Evolutionary conservation across 2,329 filamentous ascomycete genomes (phyloP).

Genomic region (Metarhizium brunneum): DNA sequence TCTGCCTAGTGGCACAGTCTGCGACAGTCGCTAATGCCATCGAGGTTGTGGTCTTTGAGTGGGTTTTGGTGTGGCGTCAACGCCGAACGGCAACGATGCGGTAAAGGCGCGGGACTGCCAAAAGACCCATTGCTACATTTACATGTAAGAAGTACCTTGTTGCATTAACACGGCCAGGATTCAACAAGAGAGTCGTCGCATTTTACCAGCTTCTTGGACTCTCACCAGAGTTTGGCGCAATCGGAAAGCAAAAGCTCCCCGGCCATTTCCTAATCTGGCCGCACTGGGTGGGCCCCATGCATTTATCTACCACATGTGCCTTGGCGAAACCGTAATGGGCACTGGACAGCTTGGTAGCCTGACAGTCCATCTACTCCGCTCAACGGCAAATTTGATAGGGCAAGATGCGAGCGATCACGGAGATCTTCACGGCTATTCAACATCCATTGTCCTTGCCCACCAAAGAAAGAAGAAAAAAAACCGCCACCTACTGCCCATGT

Average conservation of each 20-base stretch:
- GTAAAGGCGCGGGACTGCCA: neutral
- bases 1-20: neutral
- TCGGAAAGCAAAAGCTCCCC: neutral
- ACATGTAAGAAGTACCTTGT: neutral
- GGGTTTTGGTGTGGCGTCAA: too few species aligned
- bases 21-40: neutral
- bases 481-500: neutral
- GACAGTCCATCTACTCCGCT: neutral
- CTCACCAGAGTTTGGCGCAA: neutral
- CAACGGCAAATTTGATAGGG: neutral
- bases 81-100: neutral
- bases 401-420: neutral
- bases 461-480: neutral
- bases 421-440: neutral
- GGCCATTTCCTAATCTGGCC: neutral
- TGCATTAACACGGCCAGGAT: neutral
- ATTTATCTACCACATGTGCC: neutral
- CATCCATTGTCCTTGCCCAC: neutral
- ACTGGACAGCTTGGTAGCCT: neutral
- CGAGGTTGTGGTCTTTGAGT: neutral
- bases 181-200: neutral
- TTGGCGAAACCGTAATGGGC: neutral
- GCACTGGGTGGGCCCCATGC: neutral
- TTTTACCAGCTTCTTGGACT: neutral
- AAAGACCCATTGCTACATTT: neutral